Conservation (phyloP, 768 basidiomycete genomes). For the Tremella fuciformis region DNA sequence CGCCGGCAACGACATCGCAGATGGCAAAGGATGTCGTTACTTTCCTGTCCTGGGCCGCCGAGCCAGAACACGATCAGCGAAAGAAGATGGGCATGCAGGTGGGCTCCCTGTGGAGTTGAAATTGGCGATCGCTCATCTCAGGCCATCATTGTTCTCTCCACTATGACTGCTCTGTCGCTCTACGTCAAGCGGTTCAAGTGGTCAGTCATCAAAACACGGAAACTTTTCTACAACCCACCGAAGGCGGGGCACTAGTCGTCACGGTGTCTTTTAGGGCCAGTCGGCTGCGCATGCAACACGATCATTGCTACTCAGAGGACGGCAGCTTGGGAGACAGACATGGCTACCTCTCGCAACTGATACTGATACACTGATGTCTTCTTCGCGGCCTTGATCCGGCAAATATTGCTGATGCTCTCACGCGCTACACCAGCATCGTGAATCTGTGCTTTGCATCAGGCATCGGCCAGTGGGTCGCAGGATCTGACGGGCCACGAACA, state of each 20-base stretch:
- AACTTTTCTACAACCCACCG: conserved; percentile 59
- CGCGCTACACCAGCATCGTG: no score
- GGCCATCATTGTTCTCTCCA: conserved; percentile 87
- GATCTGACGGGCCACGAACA: no score
- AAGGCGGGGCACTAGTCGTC: conserved; percentile 19
- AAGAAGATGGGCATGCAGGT: conserved; percentile 92
- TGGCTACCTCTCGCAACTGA: background rate
- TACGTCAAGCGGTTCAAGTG: conserved; percentile 97
- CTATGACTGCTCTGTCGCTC: conserved; percentile 72
- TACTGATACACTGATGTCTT: no score
- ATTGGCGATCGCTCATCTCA: conserved; percentile 12
- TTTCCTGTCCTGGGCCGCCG: conserved; percentile 94
- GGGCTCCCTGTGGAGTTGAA: conserved; percentile 9
- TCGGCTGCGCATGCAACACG: background rate
- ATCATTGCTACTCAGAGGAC: background rate
- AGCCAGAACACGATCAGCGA: conserved; percentile 95
- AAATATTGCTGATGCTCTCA: no score
- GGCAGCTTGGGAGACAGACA: background rate
- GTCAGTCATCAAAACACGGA: conserved; percentile 86
- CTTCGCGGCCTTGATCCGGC: no score
- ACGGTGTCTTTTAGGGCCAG: background rate
- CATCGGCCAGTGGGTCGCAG: no score
- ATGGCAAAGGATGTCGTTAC: conserved; percentile 99
- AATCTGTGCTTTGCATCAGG: no score
- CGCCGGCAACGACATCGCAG: conserved; percentile 93